Evolutionary conservation across 208 protist species (phyloP).

Genomic region (Leptomonas seymouri): DNA sequence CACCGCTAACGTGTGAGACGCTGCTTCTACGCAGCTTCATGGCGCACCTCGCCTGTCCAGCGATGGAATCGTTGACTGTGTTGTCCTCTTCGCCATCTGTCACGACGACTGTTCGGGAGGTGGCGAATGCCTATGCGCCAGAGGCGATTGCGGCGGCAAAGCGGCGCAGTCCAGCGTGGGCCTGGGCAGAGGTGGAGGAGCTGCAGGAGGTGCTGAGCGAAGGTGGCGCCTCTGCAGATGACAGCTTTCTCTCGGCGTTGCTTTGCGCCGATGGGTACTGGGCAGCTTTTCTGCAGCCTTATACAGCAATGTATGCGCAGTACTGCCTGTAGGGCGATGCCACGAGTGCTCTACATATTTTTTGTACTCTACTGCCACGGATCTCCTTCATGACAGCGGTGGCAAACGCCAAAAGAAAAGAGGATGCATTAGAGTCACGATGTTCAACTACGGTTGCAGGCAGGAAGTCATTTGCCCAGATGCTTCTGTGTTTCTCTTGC

Average conservation of each 20-base stretch:
- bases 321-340: constrained; percentile 23
- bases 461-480: too few relatives aligned
- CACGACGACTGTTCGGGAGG: not conserved
- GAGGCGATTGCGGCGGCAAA: constrained; percentile 10
- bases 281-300: constrained; percentile 27
- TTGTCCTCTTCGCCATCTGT: not conserved
- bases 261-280: constrained; percentile 30
- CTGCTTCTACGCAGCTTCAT: constrained; percentile 33
- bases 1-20: constrained; percentile 10
- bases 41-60: constrained; percentile 20
- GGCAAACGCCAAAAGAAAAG: too few relatives aligned
- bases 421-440: too few relatives aligned
- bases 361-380: not conserved
- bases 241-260: not conserved
- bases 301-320: constrained; percentile 26
- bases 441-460: too few relatives aligned
- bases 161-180: not conserved
- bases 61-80: not conserved
- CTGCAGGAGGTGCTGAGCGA: not conserved
- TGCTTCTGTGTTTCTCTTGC: too few relatives aligned
- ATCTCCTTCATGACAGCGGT: too few relatives aligned
- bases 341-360: not conserved
- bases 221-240: not conserved
- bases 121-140: not conserved
- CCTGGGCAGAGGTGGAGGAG: constrained; percentile 20